Percentiles rank a stretch among this genome's conserved stretches.
Conservation (phyloP, 2,329 filamentous ascomycete genomes). For the Curvularia eragrostidis region DNA sequence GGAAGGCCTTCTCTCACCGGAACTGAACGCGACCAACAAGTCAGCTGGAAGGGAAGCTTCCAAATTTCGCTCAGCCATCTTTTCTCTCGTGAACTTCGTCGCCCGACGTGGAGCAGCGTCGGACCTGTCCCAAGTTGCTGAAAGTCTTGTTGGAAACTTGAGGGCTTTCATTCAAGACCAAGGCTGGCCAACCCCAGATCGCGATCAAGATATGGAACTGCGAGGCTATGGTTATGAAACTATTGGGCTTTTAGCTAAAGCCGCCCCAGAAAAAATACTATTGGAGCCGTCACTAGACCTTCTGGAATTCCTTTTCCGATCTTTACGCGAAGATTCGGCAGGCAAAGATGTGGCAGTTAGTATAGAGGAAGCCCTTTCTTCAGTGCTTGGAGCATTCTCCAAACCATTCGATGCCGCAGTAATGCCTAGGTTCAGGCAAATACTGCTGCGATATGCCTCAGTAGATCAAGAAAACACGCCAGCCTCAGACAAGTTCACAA, state of each 20-base stretch:
- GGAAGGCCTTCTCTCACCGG: slow-evolving; percentile 63
- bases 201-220: slow-evolving; percentile 66
- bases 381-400: slow-evolving; percentile 68
- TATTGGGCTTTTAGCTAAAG: slow-evolving; percentile 78
- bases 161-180: slow-evolving; percentile 77
- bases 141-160: slow-evolving; percentile 71
- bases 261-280: slow-evolving; percentile 65
- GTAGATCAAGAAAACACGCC: slow-evolving; percentile 22
- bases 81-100: slow-evolving; percentile 86
- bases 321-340: slow-evolving; percentile 79
- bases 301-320: slow-evolving; percentile 81
- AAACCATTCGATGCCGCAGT: slow-evolving; percentile 51
- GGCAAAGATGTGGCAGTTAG: slow-evolving; percentile 78
- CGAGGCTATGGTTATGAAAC: slow-evolving; percentile 88
- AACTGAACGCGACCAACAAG: slow-evolving; percentile 42
- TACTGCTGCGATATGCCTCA: slow-evolving; percentile 44
- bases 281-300: slow-evolving; percentile 61
- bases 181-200: slow-evolving; percentile 76
- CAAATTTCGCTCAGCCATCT: slow-evolving; percentile 82
- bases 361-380: slow-evolving; percentile 87
- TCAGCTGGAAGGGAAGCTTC: slow-evolving; percentile 73
- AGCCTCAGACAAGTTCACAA: slow-evolving; percentile 51
- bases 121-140: slow-evolving; percentile 70
- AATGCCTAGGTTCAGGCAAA: slow-evolving; percentile 50
- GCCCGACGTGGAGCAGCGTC: slow-evolving; percentile 72